These are phyloP conservation scores for Pseudonitzschia multiseries DNA, from an alignment of 108 stramenopile genomes.

Conservation along the genomic window DNA sequence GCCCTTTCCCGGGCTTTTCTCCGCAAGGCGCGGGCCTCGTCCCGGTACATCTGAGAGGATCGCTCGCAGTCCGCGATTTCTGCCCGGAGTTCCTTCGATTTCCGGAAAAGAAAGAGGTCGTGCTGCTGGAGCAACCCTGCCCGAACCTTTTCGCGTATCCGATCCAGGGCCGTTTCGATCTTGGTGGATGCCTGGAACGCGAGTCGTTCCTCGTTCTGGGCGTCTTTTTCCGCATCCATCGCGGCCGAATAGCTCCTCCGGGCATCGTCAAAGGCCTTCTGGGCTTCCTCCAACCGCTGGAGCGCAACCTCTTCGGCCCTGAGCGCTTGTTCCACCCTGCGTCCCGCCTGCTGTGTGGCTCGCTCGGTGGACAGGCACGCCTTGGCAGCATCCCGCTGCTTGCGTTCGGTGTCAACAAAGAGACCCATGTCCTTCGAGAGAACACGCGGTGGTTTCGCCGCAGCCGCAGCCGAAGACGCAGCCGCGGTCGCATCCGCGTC, in stretches of 20 bases:
- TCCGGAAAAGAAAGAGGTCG: background rate
- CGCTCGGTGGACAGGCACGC: background rate
- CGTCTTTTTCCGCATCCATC: background rate
- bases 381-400: background rate
- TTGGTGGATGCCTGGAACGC: background rate
- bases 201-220: background rate
- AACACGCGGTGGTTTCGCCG: background rate
- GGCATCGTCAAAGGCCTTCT: constrained; percentile 12
- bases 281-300: constrained; percentile 11
- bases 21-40: background rate
- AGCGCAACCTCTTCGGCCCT: constrained; percentile 13
- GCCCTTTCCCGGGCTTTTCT: background rate
- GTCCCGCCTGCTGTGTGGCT: background rate
- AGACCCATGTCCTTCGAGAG: constrained; percentile 3
- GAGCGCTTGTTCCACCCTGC: constrained; percentile 4
- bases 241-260: background rate
- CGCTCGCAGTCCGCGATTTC: background rate
- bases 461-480: background rate
- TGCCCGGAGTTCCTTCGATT: background rate
- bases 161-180: background rate
- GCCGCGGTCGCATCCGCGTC: too few species aligned
- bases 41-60: background rate
- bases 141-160: background rate
- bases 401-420: constrained; percentile 6
- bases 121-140: constrained; percentile 9